These are phyloP conservation scores for Termitomyces sp. DNA, from an alignment of 768 basidiomycete species.

Conservation along the genomic window DNA sequence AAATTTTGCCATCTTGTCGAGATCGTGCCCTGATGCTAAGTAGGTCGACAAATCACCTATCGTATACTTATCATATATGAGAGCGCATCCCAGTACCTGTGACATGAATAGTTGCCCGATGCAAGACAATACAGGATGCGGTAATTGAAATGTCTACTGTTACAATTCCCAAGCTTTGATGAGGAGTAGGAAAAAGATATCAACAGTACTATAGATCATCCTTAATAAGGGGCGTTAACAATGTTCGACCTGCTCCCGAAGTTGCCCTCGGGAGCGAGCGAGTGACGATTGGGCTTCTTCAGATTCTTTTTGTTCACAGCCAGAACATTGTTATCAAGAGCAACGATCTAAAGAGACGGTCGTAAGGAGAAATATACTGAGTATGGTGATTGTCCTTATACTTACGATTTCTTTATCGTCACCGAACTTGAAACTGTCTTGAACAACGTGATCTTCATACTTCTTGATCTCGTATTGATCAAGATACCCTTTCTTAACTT, in stretches of 20 bases:
- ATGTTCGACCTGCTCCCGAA: conserved; percentile 54
- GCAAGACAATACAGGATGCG: conserved; percentile 9
- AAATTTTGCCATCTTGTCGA: background rate
- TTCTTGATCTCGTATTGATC: conserved; percentile 97
- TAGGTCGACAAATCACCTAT: background rate
- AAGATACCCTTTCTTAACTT: conserved; percentile 87
- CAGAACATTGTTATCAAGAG: conserved; percentile 89
- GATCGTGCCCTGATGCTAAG: background rate
- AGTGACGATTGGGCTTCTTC: conserved; percentile 73
- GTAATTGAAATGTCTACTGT: conserved; percentile 8
- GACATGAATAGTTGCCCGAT: conserved; percentile 1
- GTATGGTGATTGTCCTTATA: conserved; percentile 1
- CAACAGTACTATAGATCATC: conserved; percentile 1
- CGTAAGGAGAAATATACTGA: background rate
- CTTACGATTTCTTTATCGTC: conserved; percentile 88
- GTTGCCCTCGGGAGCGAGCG: conserved; percentile 44
- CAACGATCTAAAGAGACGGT: conserved; percentile 67
- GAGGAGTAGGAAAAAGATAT: background rate
- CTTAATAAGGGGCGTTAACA: conserved; percentile 61
- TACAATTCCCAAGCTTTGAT: conserved; percentile 10
- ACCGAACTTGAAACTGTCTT: conserved; percentile 97
- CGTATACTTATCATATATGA: background rate
- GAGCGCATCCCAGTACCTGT: background rate
- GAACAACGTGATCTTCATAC: conserved; percentile 91
- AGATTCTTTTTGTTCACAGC: conserved; percentile 93